phyloP scores from a whole-genome alignment of 495 filamentous ascomycete genomes.

The Penicillium riverlandense region DNA sequence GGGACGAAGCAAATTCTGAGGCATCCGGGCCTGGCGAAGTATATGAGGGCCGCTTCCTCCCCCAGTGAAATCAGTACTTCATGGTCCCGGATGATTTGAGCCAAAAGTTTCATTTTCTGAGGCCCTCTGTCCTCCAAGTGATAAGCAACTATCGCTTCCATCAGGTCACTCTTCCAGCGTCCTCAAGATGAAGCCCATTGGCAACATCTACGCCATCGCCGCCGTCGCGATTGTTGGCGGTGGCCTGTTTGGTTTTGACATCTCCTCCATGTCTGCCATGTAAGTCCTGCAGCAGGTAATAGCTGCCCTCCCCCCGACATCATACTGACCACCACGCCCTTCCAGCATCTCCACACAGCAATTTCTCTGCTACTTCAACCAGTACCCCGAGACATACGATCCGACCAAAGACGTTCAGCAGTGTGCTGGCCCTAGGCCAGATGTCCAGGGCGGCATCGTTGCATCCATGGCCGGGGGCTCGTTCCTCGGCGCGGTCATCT shows the following conservation, averaged over 20 bases:
- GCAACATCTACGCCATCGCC: conserved; percentile 24
- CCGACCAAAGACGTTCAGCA: conserved; percentile 12
- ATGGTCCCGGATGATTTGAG: no score
- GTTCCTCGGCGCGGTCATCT: conserved; percentile 58
- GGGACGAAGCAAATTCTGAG: no score
- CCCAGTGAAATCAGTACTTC: no score
- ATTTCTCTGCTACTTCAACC: conserved; percentile 59
- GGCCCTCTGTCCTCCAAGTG: no score
- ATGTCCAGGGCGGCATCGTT: conserved; percentile 50
- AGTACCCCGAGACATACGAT: conserved; percentile 10
- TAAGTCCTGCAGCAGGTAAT: conserved; percentile 21
- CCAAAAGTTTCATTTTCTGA: no score
- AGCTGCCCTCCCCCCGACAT: background rate
- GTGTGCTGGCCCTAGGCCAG: conserved; percentile 42
- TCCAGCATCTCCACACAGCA: conserved; percentile 29
- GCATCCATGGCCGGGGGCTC: conserved; percentile 69
- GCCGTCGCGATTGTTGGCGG: conserved; percentile 41
- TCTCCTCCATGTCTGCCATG: conserved; percentile 63
- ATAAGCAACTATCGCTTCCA: no score
- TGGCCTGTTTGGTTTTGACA: conserved; percentile 68
- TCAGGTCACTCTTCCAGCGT: no score
- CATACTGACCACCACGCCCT: conserved; percentile 5
- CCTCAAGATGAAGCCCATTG: background rate
- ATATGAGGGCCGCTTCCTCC: no score
- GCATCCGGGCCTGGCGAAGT: no score